A percentile compares a stretch with the other conserved stretches of the same genome.
phyloP scores from a whole-genome alignment of 1,139 yeast species.

The Debaryomyces robertsiae region DNA sequence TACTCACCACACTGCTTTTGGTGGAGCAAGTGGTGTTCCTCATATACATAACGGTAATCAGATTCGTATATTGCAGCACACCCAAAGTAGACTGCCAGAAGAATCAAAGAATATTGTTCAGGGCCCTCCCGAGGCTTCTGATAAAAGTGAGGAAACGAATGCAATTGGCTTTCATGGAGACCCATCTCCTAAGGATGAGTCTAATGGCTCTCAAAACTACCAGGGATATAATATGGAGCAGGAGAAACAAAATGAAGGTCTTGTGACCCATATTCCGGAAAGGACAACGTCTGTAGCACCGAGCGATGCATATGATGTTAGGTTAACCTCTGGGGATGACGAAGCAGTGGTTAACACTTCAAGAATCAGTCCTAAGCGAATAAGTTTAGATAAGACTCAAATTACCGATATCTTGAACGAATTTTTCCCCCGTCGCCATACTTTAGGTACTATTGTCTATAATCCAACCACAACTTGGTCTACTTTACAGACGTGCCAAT shows the following conservation, averaged over 20 bases:
- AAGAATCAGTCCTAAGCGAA: slow-evolving; percentile 16
- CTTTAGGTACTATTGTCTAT: slow-evolving; percentile 65
- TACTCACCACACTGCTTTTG: slow-evolving; percentile 13
- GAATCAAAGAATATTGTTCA: too few species aligned
- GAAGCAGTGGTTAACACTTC: slow-evolving; percentile 4
- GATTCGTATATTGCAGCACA: neutral
- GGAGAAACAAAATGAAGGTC: too few species aligned
- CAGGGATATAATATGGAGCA: too few species aligned
- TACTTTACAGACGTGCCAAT: slow-evolving; percentile 38
- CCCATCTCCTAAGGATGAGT: neutral
- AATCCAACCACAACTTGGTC: slow-evolving; percentile 55
- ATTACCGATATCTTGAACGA: slow-evolving; percentile 48
- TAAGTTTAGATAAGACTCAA: slow-evolving; percentile 42
- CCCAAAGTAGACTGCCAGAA: too few species aligned
- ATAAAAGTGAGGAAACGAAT: neutral
- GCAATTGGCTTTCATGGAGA: neutral
- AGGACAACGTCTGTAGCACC: too few species aligned
- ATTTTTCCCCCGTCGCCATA: slow-evolving; percentile 49
- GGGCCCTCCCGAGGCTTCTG: neutral
- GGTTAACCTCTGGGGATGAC: slow-evolving; percentile 7
- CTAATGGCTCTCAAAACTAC: neutral
- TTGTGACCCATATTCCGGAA: too few species aligned
- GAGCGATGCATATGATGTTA: neutral
- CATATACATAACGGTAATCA: slow-evolving; percentile 6
- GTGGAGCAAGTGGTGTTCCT: slow-evolving; percentile 6